Conservation (phyloP, 257 asterid species). For the Buddleja alternifolia region DNA sequence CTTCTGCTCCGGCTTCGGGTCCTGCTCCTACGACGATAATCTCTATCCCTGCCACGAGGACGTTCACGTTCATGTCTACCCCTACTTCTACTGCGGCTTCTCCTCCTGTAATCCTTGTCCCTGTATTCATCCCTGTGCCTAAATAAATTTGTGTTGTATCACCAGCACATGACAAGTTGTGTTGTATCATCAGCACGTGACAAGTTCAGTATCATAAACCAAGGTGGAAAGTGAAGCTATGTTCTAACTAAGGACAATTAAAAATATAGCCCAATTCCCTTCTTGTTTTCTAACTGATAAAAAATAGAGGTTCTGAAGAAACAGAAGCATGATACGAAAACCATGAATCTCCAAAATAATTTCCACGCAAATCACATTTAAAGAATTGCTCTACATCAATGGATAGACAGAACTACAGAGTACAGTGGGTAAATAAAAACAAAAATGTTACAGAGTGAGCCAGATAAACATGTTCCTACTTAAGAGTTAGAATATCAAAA, state of each 20-base stretch:
- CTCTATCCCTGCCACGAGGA: slow-evolving; percentile 68
- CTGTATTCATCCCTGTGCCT: slow-evolving; percentile 49
- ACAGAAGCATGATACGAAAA: background rate
- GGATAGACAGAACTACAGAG: background rate
- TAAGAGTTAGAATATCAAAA: background rate
- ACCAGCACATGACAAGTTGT: background rate
- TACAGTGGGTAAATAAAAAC: background rate
- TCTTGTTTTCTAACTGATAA: background rate
- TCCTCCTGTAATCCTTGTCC: slow-evolving; percentile 68
- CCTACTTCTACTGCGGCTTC: slow-evolving; percentile 82
- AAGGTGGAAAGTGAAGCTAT: background rate
- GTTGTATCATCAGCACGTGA: background rate
- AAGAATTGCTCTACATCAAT: background rate
- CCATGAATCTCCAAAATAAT: background rate
- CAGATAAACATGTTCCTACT: too few relatives aligned
- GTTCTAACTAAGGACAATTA: background rate
- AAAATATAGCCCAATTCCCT: background rate
- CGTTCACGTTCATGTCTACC: slow-evolving; percentile 76
- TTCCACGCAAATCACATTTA: background rate
- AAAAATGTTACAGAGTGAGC: too few relatives aligned
- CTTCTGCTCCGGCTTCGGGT: slow-evolving; percentile 69
- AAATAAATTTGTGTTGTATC: slow-evolving; percentile 27
- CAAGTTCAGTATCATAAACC: background rate
- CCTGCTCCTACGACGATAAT: slow-evolving; percentile 54
- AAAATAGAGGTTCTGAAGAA: background rate